phyloP scores from a whole-genome alignment of 202 grass and related monocot genomes.

The Zoysia matrella region DNA sequence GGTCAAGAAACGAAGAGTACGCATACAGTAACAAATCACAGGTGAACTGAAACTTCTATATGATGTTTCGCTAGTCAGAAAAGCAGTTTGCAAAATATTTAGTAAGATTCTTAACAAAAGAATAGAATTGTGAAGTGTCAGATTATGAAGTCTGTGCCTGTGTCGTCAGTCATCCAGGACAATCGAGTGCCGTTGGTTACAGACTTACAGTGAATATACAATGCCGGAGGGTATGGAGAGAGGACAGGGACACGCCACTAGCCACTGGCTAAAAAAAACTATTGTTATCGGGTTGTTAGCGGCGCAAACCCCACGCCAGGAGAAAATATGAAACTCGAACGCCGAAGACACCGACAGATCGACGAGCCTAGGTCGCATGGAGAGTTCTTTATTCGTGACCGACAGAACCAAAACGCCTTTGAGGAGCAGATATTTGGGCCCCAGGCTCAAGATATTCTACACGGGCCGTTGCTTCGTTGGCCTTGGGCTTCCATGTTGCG shows the following conservation, averaged over 20 bases:
- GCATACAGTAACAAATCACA: neutral
- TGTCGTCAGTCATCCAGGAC: neutral
- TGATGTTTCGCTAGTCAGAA: neutral
- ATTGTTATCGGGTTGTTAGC: conserved; percentile 42
- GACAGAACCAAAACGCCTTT: conserved; percentile 12
- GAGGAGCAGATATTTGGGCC: no score
- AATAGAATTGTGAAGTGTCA: neutral
- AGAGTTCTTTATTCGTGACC: conserved; percentile 32
- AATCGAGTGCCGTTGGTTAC: conserved; percentile 10
- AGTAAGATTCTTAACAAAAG: neutral
- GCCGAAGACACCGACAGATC: conserved; percentile 34
- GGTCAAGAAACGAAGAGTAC: neutral
- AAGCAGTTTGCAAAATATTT: neutral
- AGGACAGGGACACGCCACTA: conserved; percentile 43
- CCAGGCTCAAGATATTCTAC: no score
- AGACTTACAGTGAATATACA: conserved; percentile 26
- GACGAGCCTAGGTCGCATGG: conserved; percentile 31
- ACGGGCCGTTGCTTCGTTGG: no score
- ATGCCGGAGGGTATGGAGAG: neutral
- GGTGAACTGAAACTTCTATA: neutral
- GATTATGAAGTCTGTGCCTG: neutral
- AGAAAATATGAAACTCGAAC: conserved; percentile 31
- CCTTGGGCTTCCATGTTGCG: no score
- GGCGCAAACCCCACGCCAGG: neutral
- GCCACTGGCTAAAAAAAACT: conserved; percentile 35